A percentile compares a stretch with the other conserved stretches of the same genome.
These are phyloP conservation scores for Eucalyptus leucophloia DNA, from an alignment of 345 rosid species.

Conservation along the genomic window DNA sequence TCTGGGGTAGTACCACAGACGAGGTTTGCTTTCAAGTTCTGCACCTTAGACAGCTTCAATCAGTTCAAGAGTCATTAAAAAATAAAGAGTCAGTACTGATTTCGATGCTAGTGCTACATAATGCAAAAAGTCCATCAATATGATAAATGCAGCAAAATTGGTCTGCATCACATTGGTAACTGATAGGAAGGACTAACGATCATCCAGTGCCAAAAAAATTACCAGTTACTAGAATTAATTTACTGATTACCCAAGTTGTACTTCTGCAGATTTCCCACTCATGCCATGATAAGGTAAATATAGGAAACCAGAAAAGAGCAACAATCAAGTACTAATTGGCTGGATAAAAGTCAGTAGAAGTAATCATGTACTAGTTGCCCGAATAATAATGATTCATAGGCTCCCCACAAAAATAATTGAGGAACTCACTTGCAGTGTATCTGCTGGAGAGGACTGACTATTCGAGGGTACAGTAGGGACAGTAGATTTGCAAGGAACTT, in stretches of 20 bases:
- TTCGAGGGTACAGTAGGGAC: constrained; percentile 10
- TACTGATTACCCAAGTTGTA: neutral
- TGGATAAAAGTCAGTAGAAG: neutral
- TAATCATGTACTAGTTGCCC: neutral
- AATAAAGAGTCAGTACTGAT: neutral
- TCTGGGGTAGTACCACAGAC: constrained; percentile 35
- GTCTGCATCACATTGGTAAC: neutral
- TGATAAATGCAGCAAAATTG: neutral
- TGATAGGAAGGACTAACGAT: neutral
- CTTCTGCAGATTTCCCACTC: neutral
- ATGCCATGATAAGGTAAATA: neutral
- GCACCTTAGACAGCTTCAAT: constrained; percentile 38
- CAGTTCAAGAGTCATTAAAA: neutral
- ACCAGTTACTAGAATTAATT: neutral
- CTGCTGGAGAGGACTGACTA: constrained; percentile 13
- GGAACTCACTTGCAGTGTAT: constrained; percentile 25
- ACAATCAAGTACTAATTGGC: neutral
- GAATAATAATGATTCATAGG: neutral
- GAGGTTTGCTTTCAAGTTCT: constrained; percentile 18
- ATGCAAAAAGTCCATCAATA: neutral
- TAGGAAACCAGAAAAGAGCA: neutral
- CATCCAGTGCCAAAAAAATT: neutral
- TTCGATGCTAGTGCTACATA: neutral
- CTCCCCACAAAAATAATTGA: neutral
- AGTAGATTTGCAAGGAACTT: constrained; percentile 32